phyloP scores from a whole-genome alignment of 2,329 filamentous ascomycete species.

The Triangularia setosa region DNA sequence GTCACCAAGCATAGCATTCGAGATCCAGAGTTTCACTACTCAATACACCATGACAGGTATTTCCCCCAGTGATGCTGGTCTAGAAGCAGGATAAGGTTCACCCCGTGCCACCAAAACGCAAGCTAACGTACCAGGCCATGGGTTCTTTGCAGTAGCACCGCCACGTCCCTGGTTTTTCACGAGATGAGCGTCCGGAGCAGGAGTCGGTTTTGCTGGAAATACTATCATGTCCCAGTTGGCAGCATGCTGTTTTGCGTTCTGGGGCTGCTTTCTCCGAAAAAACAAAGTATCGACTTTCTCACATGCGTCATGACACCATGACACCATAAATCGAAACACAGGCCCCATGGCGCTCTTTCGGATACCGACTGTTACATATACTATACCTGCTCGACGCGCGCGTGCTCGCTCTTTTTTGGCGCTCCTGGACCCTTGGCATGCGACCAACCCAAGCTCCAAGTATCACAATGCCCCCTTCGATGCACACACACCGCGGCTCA shows the following conservation, averaged over 20 bases:
- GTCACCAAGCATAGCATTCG: no score
- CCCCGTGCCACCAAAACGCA: background rate
- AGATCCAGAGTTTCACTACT: no score
- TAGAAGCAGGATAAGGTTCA: background rate
- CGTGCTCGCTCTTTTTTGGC: background rate
- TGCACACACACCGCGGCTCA: background rate
- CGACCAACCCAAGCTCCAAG: background rate
- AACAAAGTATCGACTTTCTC: background rate
- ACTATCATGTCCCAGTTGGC: no score
- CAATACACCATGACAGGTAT: no score
- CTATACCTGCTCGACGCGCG: background rate
- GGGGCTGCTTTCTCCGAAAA: no score
- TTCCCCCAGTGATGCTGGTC: no score
- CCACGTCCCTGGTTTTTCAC: background rate
- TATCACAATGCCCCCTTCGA: background rate
- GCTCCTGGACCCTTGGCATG: conserved; percentile 1
- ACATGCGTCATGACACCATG: background rate
- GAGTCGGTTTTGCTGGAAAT: no score
- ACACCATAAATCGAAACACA: no score
- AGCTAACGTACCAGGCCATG: background rate
- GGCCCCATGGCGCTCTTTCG: background rate
- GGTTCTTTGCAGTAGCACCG: conserved; percentile 3
- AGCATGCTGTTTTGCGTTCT: no score
- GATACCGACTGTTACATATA: background rate
- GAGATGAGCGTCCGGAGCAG: background rate